Evolutionary conservation across 2,329 filamentous ascomycete species (phyloP).

Genomic region (Verticillium nonalfalfae): DNA sequence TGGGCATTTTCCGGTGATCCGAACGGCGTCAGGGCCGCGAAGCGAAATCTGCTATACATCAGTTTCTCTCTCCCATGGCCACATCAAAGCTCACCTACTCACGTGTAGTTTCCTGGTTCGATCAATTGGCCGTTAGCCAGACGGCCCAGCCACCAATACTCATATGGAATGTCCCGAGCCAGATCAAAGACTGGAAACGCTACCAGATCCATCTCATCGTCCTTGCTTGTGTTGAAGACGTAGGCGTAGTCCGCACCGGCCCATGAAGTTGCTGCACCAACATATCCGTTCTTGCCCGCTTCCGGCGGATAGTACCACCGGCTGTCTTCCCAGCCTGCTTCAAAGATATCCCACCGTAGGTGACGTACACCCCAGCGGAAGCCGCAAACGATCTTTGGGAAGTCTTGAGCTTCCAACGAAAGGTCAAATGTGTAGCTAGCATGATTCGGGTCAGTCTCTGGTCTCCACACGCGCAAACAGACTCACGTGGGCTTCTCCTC

Average conservation of each 20-base stretch:
- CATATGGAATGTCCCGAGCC: slow-evolving; percentile 2
- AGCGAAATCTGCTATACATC: slow-evolving; percentile 1
- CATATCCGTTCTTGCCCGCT: slow-evolving; percentile 27
- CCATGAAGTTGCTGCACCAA: slow-evolving; percentile 22
- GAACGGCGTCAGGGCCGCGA: slow-evolving; percentile 8
- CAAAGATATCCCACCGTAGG: slow-evolving; percentile 24
- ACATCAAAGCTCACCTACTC: neutral
- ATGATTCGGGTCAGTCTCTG: too few relatives aligned
- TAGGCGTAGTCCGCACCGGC: neutral
- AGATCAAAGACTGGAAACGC: neutral
- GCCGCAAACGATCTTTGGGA: slow-evolving; percentile 1
- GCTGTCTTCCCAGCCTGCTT: slow-evolving; percentile 26
- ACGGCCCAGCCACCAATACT: slow-evolving; percentile 6
- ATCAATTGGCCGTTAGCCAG: slow-evolving; percentile 6
- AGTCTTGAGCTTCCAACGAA: slow-evolving; percentile 4
- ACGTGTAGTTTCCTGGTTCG: slow-evolving; percentile 8
- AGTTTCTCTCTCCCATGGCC: neutral
- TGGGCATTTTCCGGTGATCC: slow-evolving; percentile 2
- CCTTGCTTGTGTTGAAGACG: slow-evolving; percentile 2
- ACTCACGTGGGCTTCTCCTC: slow-evolving; percentile 8
- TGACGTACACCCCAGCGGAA: slow-evolving; percentile 6
- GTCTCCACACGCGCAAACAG: neutral
- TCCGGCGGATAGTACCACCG: slow-evolving; percentile 34
- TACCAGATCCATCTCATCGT: slow-evolving; percentile 6
- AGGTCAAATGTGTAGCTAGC: slow-evolving; percentile 9